Evolutionary conservation across 106 monocot species (phyloP).

Genomic region (Narthecium ossifragum): DNA sequence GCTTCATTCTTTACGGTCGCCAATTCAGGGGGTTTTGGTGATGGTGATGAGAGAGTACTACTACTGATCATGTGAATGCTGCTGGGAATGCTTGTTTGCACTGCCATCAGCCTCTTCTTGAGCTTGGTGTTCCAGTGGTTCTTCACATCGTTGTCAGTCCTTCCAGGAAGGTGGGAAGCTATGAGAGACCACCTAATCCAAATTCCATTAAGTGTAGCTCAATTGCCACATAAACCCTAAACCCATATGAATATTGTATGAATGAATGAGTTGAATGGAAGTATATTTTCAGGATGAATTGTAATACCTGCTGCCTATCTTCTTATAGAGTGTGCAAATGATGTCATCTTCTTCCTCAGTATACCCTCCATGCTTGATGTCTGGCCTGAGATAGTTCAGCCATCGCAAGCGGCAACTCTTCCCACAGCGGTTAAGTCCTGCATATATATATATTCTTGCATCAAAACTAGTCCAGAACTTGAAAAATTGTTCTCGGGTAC

Average conservation of each 20-base stretch:
- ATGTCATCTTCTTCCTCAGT: conserved; percentile 62
- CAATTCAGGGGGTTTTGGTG: no score
- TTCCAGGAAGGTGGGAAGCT: conserved; percentile 41
- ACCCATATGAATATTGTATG: not conserved
- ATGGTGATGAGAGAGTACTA: no score
- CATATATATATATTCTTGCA: no score
- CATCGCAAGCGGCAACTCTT: conserved; percentile 77
- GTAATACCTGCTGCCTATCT: conserved; percentile 52
- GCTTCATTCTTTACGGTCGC: no score
- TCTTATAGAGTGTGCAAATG: conserved; percentile 52
- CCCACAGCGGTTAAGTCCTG: conserved; percentile 63
- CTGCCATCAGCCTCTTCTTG: conserved; percentile 26
- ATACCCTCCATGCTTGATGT: conserved; percentile 68
- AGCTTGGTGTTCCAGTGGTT: conserved; percentile 69
- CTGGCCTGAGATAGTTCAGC: conserved; percentile 58
- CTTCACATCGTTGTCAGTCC: conserved; percentile 70
- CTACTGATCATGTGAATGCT: no score
- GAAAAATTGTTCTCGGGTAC: no score
- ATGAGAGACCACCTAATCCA: conserved; percentile 51
- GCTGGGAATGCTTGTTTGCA: not conserved
- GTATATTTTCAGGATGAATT: not conserved
- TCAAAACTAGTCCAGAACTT: no score
- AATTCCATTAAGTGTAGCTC: not conserved
- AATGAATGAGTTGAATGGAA: not conserved
- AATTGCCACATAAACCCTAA: no score